These are phyloP conservation scores for Ustilago loliicola DNA, from an alignment of 1,284 basidiomycete genomes.

Conservation along the genomic window DNA sequence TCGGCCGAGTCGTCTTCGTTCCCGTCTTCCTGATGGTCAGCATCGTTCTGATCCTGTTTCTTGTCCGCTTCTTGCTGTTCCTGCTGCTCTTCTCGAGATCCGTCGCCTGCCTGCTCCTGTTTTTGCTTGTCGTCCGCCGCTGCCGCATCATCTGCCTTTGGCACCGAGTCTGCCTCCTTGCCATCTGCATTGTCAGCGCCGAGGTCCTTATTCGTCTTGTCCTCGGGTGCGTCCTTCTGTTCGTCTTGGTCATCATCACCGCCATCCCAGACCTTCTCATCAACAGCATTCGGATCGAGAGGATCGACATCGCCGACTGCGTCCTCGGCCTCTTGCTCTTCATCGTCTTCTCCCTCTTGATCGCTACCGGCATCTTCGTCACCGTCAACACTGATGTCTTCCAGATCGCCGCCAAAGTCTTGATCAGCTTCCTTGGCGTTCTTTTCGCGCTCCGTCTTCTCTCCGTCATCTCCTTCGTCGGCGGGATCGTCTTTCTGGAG, in stretches of 20 bases:
- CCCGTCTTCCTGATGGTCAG: conserved; percentile 22
- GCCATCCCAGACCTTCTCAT: conserved; percentile 97
- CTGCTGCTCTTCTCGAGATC: conserved; percentile 72
- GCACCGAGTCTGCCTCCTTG: conserved; percentile 46
- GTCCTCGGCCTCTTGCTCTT: conserved; percentile 80
- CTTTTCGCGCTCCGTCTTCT: conserved; percentile 73
- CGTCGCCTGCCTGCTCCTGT: conserved; percentile 72
- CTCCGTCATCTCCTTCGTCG: conserved; percentile 74
- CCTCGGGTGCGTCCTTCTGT: conserved; percentile 58
- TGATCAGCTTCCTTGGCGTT: conserved; percentile 75
- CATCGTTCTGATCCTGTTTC: conserved; percentile 25
- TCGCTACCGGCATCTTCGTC: conserved; percentile 75
- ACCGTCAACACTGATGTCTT: conserved; percentile 73
- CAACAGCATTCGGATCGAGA: conserved; percentile 86
- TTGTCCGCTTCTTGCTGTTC: conserved; percentile 45
- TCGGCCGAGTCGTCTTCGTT: conserved; percentile 43
- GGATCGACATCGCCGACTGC: conserved; percentile 86
- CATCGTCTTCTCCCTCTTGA: conserved; percentile 71
- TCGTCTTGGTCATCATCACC: conserved; percentile 78
- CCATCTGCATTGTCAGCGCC: conserved; percentile 70
- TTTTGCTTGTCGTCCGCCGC: conserved; percentile 65
- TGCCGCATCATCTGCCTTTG: conserved; percentile 41
- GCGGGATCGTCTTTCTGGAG: conserved; percentile 77
- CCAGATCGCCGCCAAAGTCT: conserved; percentile 82
- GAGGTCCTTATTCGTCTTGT: conserved; percentile 71